phyloP scores from a whole-genome alignment of 2,329 filamentous ascomycete species.

The Claviceps pazoutovae region DNA sequence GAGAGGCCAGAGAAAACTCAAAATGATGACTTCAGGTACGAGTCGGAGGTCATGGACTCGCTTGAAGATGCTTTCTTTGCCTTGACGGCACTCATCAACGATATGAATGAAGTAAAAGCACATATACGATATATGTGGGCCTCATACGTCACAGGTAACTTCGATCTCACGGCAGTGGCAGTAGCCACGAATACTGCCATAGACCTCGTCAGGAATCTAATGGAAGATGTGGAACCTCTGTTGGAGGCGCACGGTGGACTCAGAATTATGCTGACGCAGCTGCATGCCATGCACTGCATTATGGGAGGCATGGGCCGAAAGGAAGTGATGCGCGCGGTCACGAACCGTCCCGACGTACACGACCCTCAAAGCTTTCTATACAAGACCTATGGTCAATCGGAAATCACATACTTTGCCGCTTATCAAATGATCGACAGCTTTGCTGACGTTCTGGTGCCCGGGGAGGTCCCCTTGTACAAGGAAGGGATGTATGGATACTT shows the following conservation, averaged over 20 bases:
- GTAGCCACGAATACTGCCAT: conserved; percentile 24
- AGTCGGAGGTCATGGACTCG: conserved; percentile 15
- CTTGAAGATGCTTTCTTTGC: conserved; percentile 16
- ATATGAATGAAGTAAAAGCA: conserved; percentile 16
- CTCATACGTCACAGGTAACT: conserved; percentile 8
- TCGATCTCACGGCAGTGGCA: conserved; percentile 20
- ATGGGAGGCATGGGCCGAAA: background rate
- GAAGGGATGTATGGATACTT: conserved; percentile 14
- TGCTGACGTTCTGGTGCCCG: conserved; percentile 4
- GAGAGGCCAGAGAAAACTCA: background rate
- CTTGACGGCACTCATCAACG: conserved; percentile 14
- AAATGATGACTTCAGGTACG: conserved; percentile 12
- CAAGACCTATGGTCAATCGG: background rate
- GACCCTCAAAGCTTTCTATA: background rate
- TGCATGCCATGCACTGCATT: conserved; percentile 4
- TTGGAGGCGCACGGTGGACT: conserved; percentile 14
- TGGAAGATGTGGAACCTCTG: conserved; percentile 15
- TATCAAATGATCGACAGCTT: background rate
- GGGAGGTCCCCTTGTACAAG: conserved; percentile 10
- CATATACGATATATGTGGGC: conserved; percentile 19
- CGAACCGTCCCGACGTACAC: background rate
- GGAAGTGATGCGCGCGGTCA: background rate
- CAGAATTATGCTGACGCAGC: conserved; percentile 7
- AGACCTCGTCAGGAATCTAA: conserved; percentile 18
- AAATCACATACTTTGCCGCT: background rate